These are phyloP conservation scores for Polygonum maritimum DNA, from an alignment of 148 eudicot genomes.

Conservation along the genomic window DNA sequence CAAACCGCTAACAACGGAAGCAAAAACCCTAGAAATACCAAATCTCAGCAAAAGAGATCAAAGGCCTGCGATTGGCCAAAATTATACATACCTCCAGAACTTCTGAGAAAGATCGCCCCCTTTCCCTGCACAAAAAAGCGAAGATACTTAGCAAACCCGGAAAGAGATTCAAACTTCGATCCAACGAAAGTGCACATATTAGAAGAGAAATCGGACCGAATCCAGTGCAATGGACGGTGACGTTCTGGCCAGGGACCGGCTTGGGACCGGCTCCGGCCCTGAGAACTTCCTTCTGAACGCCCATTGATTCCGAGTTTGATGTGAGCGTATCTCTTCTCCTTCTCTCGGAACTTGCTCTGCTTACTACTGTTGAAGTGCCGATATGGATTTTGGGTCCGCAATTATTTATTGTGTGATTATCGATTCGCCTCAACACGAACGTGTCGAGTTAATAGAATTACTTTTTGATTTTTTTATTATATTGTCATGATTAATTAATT, in stretches of 20 bases:
- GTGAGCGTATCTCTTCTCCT: not conserved
- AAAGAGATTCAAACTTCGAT: not conserved
- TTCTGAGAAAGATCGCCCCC: slow-evolving; percentile 59
- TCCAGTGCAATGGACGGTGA: slow-evolving; percentile 97
- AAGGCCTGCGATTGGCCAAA: not conserved
- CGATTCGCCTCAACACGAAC: not conserved
- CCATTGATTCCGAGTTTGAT: slow-evolving; percentile 33
- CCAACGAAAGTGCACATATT: not conserved
- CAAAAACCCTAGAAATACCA: slow-evolving; percentile 2
- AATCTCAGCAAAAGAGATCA: not conserved
- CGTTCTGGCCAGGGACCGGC: slow-evolving; percentile 67
- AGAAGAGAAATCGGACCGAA: slow-evolving; percentile 34
- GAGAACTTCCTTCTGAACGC: slow-evolving; percentile 66
- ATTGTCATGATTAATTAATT: too few relatives aligned
- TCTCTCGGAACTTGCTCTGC: not conserved
- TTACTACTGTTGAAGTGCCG: not conserved
- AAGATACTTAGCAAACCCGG: not conserved
- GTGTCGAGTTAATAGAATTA: not conserved
- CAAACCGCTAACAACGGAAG: not conserved
- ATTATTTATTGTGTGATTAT: slow-evolving; percentile 1
- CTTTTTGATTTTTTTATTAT: too few relatives aligned
- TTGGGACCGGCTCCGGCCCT: slow-evolving; percentile 73
- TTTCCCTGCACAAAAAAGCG: slow-evolving; percentile 42
- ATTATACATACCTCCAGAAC: slow-evolving; percentile 67
- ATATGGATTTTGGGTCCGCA: not conserved